Evolutionary conservation across 129 eudicot species (phyloP).

Genomic region (Centrapalus pauciflorus): DNA sequence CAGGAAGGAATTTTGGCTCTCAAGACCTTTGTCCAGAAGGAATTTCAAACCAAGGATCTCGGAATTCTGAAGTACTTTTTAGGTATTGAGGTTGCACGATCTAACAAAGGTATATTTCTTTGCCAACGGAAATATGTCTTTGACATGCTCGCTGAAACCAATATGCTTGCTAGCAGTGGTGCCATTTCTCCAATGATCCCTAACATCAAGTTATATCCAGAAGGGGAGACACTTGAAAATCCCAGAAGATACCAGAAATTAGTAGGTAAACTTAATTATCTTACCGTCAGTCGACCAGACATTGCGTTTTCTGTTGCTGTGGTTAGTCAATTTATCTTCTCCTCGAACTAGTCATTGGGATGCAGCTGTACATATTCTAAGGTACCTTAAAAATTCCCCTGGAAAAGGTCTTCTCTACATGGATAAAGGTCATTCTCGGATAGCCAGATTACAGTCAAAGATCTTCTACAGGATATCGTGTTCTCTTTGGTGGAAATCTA

Average conservation of each 20-base stretch:
- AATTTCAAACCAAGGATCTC: neutral
- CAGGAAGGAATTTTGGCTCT: neutral
- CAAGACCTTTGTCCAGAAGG: neutral
- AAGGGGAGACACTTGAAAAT: neutral
- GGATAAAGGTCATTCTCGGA: neutral
- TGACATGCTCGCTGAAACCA: neutral
- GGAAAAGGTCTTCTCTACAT: neutral
- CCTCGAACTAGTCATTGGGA: neutral
- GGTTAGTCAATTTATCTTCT: neutral
- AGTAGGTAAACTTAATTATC: neutral
- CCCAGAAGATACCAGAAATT: neutral
- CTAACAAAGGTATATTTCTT: neutral
- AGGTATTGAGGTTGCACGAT: neutral
- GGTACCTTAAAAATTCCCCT: neutral
- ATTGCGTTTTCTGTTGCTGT: neutral
- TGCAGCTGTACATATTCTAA: neutral
- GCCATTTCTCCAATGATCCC: neutral
- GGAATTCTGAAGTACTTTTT: neutral
- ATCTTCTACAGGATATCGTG: neutral
- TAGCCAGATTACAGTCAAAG: neutral
- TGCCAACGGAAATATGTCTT: neutral
- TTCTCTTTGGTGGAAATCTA: neutral
- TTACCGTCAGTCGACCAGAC: neutral
- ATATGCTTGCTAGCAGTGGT: neutral
- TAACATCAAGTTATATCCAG: neutral